Conservation (phyloP, 2,329 filamentous ascomycete genomes). For the Aspergillus proliferans region DNA sequence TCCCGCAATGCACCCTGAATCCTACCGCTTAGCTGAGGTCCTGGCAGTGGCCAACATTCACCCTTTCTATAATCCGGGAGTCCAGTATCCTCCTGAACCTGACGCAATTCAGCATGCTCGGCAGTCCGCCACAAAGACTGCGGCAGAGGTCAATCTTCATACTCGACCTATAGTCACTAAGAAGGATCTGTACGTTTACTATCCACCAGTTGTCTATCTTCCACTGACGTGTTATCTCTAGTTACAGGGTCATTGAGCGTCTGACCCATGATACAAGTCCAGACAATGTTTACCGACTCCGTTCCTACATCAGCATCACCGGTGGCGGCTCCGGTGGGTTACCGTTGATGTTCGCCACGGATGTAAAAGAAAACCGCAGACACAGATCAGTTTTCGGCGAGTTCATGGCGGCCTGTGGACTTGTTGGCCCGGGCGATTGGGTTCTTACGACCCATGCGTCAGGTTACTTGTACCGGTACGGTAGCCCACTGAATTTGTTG, state of each 20-base stretch:
- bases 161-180: background rate
- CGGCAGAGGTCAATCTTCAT: too few relatives aligned
- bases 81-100: conserved; percentile 26
- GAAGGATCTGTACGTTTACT: conserved; percentile 1
- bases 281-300: conserved; percentile 33
- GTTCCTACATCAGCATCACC: conserved; percentile 36
- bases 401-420: conserved; percentile 22
- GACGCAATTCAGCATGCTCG: conserved; percentile 4
- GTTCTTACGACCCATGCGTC: conserved; percentile 33
- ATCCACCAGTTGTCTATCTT: background rate
- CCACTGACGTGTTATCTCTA: conserved; percentile 10
- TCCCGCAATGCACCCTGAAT: too few relatives aligned
- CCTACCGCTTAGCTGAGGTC: conserved; percentile 14
- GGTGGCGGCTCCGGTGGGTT: conserved; percentile 33
- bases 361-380: conserved; percentile 36
- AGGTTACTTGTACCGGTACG: conserved; percentile 36
- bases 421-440: conserved; percentile 35
- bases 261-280: conserved; percentile 30
- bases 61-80: conserved; percentile 27
- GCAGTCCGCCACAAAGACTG: background rate
- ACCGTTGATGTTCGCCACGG: conserved; percentile 37
- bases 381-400: conserved; percentile 33
- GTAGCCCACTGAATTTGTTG: too few relatives aligned
- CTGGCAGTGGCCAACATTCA: conserved; percentile 31
- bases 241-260: conserved; percentile 30